Evolutionary conservation across 2,329 filamentous ascomycete species (phyloP), one percentile per base, ranked within the genome.

Genomic region (Madurella mycetomatis): DNA sequence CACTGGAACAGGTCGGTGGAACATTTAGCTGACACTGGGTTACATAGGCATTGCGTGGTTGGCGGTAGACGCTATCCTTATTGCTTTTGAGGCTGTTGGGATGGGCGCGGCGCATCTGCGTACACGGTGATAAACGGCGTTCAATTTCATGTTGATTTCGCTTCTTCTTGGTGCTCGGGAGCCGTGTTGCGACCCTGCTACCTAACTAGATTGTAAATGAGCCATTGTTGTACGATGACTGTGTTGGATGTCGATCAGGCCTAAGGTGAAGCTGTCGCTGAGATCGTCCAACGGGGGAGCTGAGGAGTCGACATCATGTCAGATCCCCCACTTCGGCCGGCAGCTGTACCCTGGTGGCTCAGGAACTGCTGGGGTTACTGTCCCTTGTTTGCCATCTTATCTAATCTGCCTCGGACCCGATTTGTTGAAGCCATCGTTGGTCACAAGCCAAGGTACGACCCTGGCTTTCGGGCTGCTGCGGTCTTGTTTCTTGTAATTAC

Each of bases 31-130:
- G 42, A 41, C 51, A 54, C 17, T 25, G 58, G 63, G 57, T 61
- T 34, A 17, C 43, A 44, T 45, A 34, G 89, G 90, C 44, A 95
- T 96, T 69, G 90, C 80, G 49, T 91, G 86, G 84, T 75, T 95
- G 56, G 88, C 89, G 2, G 84, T 90, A 1, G 88, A 89, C 62
- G 76, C 80, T n/a, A 85, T 87, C 60, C 88, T 88, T 0, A 74
- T 89, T 25, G 70, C 90, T 41, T 92, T 94, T 66, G 82, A 90
- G 66, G 60, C 82, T 44, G 68, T 85, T 32, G 76, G 78, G 2
- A 59, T 81, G 43, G 76, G 76, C 30, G 73, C 75, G n/a, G 73
- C 70, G 49, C 72, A 73, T 54, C 61, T 73, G 25, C 25, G 42
- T n/a, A 42, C 51, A 16, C 43, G 42, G n/a, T n/a, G n/a, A 41